Evolutionary conservation across 345 rosid genomes (phyloP).

Genomic region (Mallotus nudiflorus): DNA sequence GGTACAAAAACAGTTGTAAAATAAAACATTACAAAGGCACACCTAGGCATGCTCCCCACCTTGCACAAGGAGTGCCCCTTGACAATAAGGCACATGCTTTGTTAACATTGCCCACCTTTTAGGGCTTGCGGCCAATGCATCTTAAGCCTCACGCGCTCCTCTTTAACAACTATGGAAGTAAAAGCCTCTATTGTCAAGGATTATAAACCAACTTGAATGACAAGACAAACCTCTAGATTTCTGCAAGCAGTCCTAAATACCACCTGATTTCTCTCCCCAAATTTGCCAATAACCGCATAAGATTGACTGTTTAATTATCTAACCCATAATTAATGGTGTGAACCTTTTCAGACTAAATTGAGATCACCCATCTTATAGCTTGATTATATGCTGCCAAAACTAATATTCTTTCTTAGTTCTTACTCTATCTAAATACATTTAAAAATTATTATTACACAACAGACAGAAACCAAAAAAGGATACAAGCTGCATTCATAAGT

Average conservation of each 20-base stretch:
- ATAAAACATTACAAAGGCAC: no score
- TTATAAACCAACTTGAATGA: neutral
- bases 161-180: no score
- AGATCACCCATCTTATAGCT: neutral
- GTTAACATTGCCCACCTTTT: no score
- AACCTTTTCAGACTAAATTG: neutral
- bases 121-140: no score
- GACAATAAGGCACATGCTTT: no score
- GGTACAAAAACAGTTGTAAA: no score
- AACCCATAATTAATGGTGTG: neutral
- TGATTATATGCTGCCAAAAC: neutral
- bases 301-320: neutral
- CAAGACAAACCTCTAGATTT: neutral
- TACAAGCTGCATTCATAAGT: neutral
- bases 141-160: no score
- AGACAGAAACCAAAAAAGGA: neutral
- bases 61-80: no score
- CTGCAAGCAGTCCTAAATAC: neutral
- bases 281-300: neutral
- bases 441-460: neutral
- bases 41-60: no score
- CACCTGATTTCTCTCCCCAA: neutral
- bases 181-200: neutral
- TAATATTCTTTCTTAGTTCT: no score
- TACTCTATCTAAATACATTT: neutral